Evolutionary conservation across 192 early-diverging fungal genomes (phyloP), one percentile per base, ranked within the genome.

Genomic region (Coemansia asiatica): DNA sequence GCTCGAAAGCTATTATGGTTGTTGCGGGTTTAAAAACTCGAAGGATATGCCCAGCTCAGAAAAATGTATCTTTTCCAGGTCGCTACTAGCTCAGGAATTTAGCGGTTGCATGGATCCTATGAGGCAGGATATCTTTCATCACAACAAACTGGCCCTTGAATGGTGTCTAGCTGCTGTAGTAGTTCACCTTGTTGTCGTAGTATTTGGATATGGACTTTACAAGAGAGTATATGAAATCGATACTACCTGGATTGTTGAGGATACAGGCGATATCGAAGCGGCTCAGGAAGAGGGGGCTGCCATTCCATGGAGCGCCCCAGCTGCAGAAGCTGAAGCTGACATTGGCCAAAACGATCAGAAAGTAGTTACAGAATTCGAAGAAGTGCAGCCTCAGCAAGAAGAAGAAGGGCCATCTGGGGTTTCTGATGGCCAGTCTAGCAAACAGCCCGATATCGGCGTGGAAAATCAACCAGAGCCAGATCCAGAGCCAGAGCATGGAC

Each of bases 1-100:
- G 51, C 26, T 85, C 15, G 78, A 87, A 66, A 74, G 77, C 26
- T 56, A 56, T 25, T 83, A 70, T 53, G 80, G 80, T 9, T 85
- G 84, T 40, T 83, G 84, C 49, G 84, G 84, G 23, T 85, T 85
- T 40, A 53, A 54, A 29, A 66, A 68, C 22, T 38, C 53, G 0
- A 40, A 31, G 0, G 74, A 83, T 44, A 71, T 81, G 68, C 75
- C 83, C 0, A 76, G 80, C 38, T 70, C 64, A 31, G 51, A 31
- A 7, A 31, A 40, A 23, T 76, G 75, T 22, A 19, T 26, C 1
- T 15, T 40, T 22, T 26, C n/a, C 27, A 54, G 9, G 23, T 2
- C 0, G 23, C 29, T 38, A 15, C 29, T 38, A 15, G 4, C 0
- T 21, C 18, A 29, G 8, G 1, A 36, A 7, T 18, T 26, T 5